Percentiles rank a stretch among this genome's conserved stretches.
Evolutionary conservation across 169 alveolate species (phyloP).

Genomic region (Blepharisma undulans): DNA sequence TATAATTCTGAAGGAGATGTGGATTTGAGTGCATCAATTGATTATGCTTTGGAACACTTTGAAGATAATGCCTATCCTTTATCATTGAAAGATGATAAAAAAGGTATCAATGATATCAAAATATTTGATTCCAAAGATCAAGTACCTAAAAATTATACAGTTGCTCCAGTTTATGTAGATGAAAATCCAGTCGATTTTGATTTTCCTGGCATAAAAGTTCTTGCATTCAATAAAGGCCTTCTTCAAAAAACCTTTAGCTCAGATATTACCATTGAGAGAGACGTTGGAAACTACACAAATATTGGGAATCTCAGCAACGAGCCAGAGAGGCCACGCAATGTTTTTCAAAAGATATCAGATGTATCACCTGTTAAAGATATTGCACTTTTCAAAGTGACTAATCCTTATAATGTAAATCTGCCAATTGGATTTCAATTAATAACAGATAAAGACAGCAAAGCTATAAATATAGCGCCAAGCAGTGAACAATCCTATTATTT

Average conservation of each 20-base stretch:
- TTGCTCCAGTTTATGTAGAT: background rate
- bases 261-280: background rate
- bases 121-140: background rate
- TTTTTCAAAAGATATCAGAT: background rate
- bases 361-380: background rate
- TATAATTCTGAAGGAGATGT: background rate
- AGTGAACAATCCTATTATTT: background rate
- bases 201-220: background rate
- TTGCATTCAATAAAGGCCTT: constrained; percentile 18
- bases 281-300: background rate
- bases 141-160: background rate
- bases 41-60: background rate
- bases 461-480: constrained; percentile 29
- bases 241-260: background rate
- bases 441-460: constrained; percentile 3
- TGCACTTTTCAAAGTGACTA: background rate
- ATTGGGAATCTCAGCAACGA: constrained; percentile 3
- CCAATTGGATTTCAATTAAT: constrained; percentile 10
- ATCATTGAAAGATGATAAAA: background rate
- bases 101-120: background rate
- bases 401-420: background rate
- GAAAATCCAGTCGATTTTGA: background rate
- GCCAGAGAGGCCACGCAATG: background rate
- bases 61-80: background rate
- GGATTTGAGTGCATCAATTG: background rate